These are phyloP conservation scores for Anethum foeniculum DNA, from an alignment of 140 eudicot species.

Conservation along the genomic window DNA sequence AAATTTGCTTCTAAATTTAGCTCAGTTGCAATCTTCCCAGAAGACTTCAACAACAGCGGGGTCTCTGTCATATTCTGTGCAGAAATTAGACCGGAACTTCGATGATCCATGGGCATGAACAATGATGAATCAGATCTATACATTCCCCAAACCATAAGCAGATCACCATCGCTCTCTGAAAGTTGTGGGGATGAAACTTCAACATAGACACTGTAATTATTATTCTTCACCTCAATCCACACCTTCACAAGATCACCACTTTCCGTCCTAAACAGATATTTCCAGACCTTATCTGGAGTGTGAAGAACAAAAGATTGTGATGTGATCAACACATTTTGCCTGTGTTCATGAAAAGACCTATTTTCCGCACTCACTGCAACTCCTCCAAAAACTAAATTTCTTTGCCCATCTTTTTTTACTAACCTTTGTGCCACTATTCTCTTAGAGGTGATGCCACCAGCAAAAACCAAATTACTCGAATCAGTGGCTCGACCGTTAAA, in stretches of 20 bases:
- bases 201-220: conserved; percentile 39
- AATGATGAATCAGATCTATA: conserved; percentile 70
- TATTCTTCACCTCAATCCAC: conserved; percentile 34
- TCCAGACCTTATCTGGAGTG: conserved; percentile 32
- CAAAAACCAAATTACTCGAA: conserved; percentile 19
- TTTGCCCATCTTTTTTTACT: conserved; percentile 18
- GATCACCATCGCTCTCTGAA: conserved; percentile 24
- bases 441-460: conserved; percentile 19
- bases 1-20: conserved; percentile 64
- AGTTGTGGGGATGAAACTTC: conserved; percentile 44
- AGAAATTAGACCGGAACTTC: conserved; percentile 21
- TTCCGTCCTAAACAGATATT: conserved; percentile 58
- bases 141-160: conserved; percentile 70
- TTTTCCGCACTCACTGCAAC: conserved; percentile 15
- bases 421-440: conserved; percentile 19
- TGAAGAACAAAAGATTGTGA: conserved; percentile 38
- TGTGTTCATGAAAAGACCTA: conserved; percentile 17
- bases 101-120: conserved; percentile 45
- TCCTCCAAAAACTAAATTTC: conserved; percentile 24
- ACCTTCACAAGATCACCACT: conserved; percentile 70
- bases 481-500: conserved; percentile 24
- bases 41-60: conserved; percentile 33
- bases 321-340: conserved; percentile 33
- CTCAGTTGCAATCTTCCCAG: conserved; percentile 31
- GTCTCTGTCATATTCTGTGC: conserved; percentile 30